phyloP scores from a whole-genome alignment of 306 rosid species.

The Prosopis cineraria region DNA sequence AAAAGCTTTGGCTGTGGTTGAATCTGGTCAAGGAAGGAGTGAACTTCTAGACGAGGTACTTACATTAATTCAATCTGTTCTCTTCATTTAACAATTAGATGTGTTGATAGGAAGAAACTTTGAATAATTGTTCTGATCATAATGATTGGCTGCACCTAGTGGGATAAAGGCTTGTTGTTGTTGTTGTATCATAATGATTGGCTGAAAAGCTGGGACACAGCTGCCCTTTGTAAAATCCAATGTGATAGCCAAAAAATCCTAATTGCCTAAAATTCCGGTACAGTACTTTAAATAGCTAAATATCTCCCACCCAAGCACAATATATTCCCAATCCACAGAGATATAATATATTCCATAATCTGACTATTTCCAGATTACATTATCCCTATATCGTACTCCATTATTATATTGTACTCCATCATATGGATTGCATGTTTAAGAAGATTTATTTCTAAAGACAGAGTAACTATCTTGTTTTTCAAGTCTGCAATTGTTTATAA shows the following conservation, averaged over 20 bases:
- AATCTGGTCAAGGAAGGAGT: slow-evolving; percentile 94
- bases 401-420: slow-evolving; percentile 8
- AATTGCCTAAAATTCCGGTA: background rate
- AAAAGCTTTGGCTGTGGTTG: slow-evolving; percentile 95
- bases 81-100: slow-evolving; percentile 13
- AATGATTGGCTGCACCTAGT: too few relatives aligned
- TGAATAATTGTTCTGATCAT: background rate
- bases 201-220: background rate
- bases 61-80: slow-evolving; percentile 25
- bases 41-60: slow-evolving; percentile 95
- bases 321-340: background rate
- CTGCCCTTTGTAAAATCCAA: background rate
- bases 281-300: background rate
- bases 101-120: background rate
- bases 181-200: too few relatives aligned
- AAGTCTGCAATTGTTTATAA: slow-evolving; percentile 1
- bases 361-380: background rate
- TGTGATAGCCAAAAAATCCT: background rate
- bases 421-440: slow-evolving; percentile 30
- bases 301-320: background rate
- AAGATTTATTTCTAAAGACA: background rate
- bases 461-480: slow-evolving; percentile 21
- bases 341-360: background rate
- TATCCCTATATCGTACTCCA: background rate
- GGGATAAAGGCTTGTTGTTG: too few relatives aligned